Base-by-base conservation (phyloP, 2,329 filamentous ascomycete species). In the Penicillium sp. region DNA sequence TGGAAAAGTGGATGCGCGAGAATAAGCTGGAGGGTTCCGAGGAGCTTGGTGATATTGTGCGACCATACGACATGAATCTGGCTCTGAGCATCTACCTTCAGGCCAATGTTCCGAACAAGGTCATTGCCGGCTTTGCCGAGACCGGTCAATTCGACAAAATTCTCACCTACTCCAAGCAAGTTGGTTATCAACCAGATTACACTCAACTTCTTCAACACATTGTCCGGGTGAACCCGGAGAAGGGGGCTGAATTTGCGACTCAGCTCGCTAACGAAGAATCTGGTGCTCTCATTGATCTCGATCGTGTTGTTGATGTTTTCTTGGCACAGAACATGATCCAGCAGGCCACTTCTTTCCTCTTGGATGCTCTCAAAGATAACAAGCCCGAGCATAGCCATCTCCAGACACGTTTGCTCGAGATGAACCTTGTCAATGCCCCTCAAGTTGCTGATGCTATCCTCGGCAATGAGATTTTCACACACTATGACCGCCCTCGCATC, bases 361-460 rank as follows among this genome's bases (percentile, higher is more conserved):
- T 99, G 29, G 95, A 99, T 79, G 94, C 93, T 2, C 86, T 99
- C 38, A 95, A 97, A 78, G 92, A 95, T 69, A 97, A 99, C 82
- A 90, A 90, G 71, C 93, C 93, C 0, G 95, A 99, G 78, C 93
- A 99, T 75, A 94, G 89, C 45, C 89, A 94, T 69, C 85, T 99
- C 45, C 95, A 99, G 80, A 99, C 96, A 23, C 90, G 95, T 64
- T 85, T 99, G 3, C 83, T 99, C 60, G 96, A 99, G 84, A 98
- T 99, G 93, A 99, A 99, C 79, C 81, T 99, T 66, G 85, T 96
- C 79, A 96, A 97, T 70, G 96, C 95, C 1, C 95, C 95, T 55
- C 95, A 98, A 78, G 96, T 99, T 58, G 95, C 96, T 3, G 96
- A 99, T 78, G 95, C 95, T 38, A 99, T 99, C 69, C 87, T 99